These are phyloP conservation scores for Salix exigua DNA, from an alignment of 345 rosid species.

Conservation along the genomic window DNA sequence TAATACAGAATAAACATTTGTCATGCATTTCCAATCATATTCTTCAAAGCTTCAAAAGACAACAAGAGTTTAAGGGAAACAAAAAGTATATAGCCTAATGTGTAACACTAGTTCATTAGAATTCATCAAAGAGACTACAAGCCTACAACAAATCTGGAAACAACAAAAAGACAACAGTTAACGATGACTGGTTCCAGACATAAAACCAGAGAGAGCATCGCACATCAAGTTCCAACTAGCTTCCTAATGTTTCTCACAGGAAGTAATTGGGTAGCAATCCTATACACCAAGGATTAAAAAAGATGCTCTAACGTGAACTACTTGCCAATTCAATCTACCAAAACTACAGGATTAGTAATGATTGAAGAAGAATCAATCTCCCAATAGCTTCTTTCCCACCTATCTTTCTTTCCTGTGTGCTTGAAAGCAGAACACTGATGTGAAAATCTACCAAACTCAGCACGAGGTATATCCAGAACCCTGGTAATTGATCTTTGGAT, in stretches of 20 bases:
- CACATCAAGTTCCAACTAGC: background rate
- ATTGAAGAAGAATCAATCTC: slow-evolving; percentile 42
- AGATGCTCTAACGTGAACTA: background rate
- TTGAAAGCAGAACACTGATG: slow-evolving; percentile 51
- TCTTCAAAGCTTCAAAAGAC: background rate
- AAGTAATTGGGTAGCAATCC: background rate
- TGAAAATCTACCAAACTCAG: slow-evolving; percentile 43
- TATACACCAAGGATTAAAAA: background rate
- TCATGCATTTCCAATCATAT: background rate
- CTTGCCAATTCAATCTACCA: slow-evolving; percentile 25
- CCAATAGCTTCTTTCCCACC: slow-evolving; percentile 29
- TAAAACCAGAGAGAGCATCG: background rate
- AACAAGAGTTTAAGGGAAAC: background rate
- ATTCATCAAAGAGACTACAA: background rate
- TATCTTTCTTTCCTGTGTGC: slow-evolving; percentile 16
- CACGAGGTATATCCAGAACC: slow-evolving; percentile 25
- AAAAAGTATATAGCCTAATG: background rate
- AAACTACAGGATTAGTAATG: slow-evolving; percentile 16
- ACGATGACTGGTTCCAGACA: background rate
- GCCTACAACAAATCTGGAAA: background rate
- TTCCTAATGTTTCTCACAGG: slow-evolving; percentile 5
- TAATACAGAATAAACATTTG: background rate
- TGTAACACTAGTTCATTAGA: background rate
- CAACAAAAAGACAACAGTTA: background rate
- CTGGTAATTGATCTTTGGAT: slow-evolving; percentile 26